These are phyloP conservation scores for Acrasis kona DNA, from an alignment of 78 protist species.

Conservation along the genomic window DNA sequence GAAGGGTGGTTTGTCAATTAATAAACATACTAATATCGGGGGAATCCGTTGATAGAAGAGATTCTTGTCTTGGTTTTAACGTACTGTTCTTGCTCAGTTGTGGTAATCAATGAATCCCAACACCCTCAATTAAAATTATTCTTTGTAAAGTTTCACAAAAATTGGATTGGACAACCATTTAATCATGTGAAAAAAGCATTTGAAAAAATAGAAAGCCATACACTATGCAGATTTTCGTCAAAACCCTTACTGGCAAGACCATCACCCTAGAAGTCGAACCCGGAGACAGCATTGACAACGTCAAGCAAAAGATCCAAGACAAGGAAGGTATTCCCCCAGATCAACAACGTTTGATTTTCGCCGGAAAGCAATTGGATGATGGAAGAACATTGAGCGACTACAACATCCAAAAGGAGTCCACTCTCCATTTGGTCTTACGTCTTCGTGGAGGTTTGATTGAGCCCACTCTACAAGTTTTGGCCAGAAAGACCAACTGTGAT, in stretches of 20 bases:
- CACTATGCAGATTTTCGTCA: conserved; percentile 57
- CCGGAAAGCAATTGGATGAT: conserved; percentile 98
- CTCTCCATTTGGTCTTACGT: conserved; percentile 83
- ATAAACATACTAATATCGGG: too few species aligned
- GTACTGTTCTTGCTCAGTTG: too few species aligned
- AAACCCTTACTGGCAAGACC: conserved; percentile 74
- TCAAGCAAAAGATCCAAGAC: conserved; percentile 94
- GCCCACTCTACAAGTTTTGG: conserved; percentile 94
- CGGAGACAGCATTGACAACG: conserved; percentile 89
- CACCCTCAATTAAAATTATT: too few species aligned
- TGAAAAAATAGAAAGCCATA: conserved; percentile 45
- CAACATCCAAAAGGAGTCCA: conserved; percentile 85
- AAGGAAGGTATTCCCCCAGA: conserved; percentile 99
- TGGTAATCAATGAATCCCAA: too few species aligned
- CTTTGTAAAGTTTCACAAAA: too few species aligned
- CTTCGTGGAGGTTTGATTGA: conserved; percentile 96
- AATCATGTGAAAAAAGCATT: too few species aligned
- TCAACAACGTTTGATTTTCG: conserved; percentile 97
- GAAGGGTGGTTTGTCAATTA: too few species aligned
- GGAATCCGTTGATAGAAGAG: too few species aligned
- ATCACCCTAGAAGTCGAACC: conserved; percentile 70
- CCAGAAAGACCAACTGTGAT: conserved; percentile 94
- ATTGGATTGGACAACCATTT: too few species aligned
- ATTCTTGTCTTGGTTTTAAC: too few species aligned
- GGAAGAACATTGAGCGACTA: conserved; percentile 86